Percentiles rank a stretch among this genome's conserved stretches.
These are phyloP conservation scores for Pythium volutum DNA, from an alignment of 352 stramenopile species.

Conservation along the genomic window DNA sequence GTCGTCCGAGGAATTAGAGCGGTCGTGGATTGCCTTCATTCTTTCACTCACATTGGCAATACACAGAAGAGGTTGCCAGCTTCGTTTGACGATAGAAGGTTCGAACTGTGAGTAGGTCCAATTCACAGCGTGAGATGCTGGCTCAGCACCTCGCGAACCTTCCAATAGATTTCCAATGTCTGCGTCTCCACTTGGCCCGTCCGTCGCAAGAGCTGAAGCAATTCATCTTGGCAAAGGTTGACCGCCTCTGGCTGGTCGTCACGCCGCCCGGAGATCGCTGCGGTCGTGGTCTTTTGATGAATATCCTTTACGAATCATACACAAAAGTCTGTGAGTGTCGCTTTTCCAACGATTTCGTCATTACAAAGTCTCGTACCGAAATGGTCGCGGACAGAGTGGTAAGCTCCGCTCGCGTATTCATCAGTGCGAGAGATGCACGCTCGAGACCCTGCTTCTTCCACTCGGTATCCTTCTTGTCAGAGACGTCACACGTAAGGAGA, in stretches of 20 bases:
- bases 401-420: background rate
- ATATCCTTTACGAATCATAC: conserved; percentile 8
- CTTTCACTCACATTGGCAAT: too few species aligned
- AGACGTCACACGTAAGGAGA: conserved; percentile 10
- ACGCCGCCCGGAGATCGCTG: background rate
- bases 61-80: too few species aligned
- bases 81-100: too few species aligned
- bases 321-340: background rate
- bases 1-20: too few species aligned
- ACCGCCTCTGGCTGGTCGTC: background rate
- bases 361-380: conserved; percentile 1
- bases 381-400: background rate
- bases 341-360: background rate
- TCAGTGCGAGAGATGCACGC: conserved; percentile 12
- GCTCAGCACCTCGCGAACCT: conserved; percentile 17
- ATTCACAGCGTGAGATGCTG: conserved; percentile 31
- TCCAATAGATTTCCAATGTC: conserved; percentile 27
- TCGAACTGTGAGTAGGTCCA: too few species aligned
- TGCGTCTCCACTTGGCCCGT: conserved; percentile 15
- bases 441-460: background rate
- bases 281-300: background rate
- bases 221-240: conserved; percentile 22
- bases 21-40: too few species aligned
- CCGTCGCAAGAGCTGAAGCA: conserved; percentile 22
- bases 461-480: background rate